phyloP scores from a whole-genome alignment of 306 rosid genomes.

The Myrica gale region DNA sequence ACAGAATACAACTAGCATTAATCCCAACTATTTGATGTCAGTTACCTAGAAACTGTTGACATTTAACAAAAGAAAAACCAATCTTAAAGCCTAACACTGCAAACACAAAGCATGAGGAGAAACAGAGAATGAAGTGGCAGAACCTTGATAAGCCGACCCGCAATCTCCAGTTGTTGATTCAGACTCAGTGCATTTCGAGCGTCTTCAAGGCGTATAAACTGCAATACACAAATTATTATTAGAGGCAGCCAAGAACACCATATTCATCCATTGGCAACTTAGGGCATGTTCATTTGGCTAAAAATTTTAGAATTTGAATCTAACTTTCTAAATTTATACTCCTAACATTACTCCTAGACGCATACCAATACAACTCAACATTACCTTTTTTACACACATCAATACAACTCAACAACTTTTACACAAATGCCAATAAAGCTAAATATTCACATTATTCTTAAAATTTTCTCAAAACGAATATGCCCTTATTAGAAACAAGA shows the following conservation, averaged over 20 bases:
- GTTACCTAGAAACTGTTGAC: not conserved
- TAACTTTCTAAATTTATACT: no score
- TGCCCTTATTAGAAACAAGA: no score
- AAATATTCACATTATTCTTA: no score
- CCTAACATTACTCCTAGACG: no score
- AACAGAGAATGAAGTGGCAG: conserved; percentile 14
- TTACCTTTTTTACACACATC: no score
- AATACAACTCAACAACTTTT: no score
- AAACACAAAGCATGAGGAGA: not conserved
- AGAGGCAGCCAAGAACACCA: conserved; percentile 12
- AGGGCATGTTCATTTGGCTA: no score
- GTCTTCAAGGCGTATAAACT: conserved; percentile 93
- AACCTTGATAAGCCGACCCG: conserved; percentile 87
- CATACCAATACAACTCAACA: no score
- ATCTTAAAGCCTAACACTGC: not conserved
- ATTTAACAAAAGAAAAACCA: not conserved
- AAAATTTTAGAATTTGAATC: no score
- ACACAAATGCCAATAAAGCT: no score
- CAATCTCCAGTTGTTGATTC: conserved; percentile 91
- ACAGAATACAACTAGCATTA: not conserved
- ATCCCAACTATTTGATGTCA: not conserved
- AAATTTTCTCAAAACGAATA: no score
- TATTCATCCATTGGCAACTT: not conserved
- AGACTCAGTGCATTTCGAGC: conserved; percentile 85
- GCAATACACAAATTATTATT: conserved; percentile 35